phyloP scores from a whole-genome alignment of 1,139 yeast genomes.

The Pneumocystis carinii region DNA sequence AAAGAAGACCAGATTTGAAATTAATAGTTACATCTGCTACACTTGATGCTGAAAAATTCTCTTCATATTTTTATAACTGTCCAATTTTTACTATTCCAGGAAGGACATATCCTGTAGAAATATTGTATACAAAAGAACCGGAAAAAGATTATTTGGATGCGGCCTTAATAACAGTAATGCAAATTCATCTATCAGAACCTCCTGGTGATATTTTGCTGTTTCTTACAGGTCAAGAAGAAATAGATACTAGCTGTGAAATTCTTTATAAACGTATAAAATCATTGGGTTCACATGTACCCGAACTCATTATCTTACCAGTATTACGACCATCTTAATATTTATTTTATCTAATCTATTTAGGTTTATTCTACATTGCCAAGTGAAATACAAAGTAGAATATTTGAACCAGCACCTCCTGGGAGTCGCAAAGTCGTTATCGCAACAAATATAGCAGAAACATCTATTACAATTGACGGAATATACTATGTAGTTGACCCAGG shows the following conservation, averaged over 20 bases:
- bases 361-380: slow-evolving; percentile 73
- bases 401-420: slow-evolving; percentile 72
- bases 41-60: slow-evolving; percentile 66
- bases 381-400: slow-evolving; percentile 64
- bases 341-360: neutral
- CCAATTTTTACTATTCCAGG: slow-evolving; percentile 84
- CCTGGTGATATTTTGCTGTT: slow-evolving; percentile 60
- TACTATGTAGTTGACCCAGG: slow-evolving; percentile 86
- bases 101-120: slow-evolving; percentile 75
- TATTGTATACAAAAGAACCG: slow-evolving; percentile 61
- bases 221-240: slow-evolving; percentile 83
- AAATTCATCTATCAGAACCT: slow-evolving; percentile 64
- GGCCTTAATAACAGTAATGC: slow-evolving; percentile 64
- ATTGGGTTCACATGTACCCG: slow-evolving; percentile 47
- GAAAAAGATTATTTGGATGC: slow-evolving; percentile 76
- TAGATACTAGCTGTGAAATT: slow-evolving; percentile 76
- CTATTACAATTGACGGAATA: slow-evolving; percentile 87
- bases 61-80: slow-evolving; percentile 62
- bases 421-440: slow-evolving; percentile 82
- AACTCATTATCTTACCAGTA: slow-evolving; percentile 67
- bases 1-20: slow-evolving; percentile 55
- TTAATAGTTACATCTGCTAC: slow-evolving; percentile 88
- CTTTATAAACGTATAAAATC: slow-evolving; percentile 51
- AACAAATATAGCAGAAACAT: slow-evolving; percentile 92
- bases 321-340: neutral